A percentile compares a stretch with the other conserved stretches of the same genome.
These are phyloP conservation scores for Blastobotrys americana DNA, from an alignment of 805 yeast genomes.

Conservation along the genomic window DNA sequence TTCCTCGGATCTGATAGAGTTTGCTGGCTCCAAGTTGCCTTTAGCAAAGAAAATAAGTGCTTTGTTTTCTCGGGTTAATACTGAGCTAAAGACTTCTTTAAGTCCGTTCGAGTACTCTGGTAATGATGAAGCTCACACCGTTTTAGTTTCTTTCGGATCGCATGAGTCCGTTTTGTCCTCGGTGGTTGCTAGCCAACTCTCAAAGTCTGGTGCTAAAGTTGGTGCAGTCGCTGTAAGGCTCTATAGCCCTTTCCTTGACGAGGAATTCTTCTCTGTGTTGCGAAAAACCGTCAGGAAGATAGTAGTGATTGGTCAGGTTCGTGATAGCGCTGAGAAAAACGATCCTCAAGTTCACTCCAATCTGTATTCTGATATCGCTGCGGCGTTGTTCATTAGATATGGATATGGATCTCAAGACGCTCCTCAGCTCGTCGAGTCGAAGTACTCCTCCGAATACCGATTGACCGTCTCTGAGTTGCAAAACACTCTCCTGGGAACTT, in stretches of 20 bases:
- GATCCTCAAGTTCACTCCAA: slow-evolving; percentile 34
- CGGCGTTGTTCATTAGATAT: slow-evolving; percentile 37
- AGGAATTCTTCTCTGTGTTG: slow-evolving; percentile 49
- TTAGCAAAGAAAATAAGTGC: slow-evolving; percentile 9
- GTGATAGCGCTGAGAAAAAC: slow-evolving; percentile 28
- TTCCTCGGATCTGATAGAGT: slow-evolving; percentile 1
- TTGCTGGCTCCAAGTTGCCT: slow-evolving; percentile 1
- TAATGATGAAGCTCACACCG: slow-evolving; percentile 50
- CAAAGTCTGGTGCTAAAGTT: slow-evolving; percentile 35
- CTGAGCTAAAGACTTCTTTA: slow-evolving; percentile 46
- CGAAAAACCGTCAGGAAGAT: slow-evolving; percentile 54
- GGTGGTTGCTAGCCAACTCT: slow-evolving; percentile 35
- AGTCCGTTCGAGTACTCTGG: slow-evolving; percentile 69
- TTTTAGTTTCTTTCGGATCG: slow-evolving; percentile 79
- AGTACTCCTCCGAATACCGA: slow-evolving; percentile 22
- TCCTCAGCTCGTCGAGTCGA: slow-evolving; percentile 29
- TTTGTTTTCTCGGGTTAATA: slow-evolving; percentile 38
- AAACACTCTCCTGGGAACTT: too few relatives aligned
- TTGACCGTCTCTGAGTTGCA: slow-evolving; percentile 15
- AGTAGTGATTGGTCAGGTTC: slow-evolving; percentile 59
- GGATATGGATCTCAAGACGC: slow-evolving; percentile 20
- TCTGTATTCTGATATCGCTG: slow-evolving; percentile 65
- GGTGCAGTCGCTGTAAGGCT: slow-evolving; percentile 69
- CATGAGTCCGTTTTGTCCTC: slow-evolving; percentile 52
- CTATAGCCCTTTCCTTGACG: slow-evolving; percentile 70